phyloP scores from a whole-genome alignment of 2,329 filamentous ascomycete species.

The Proliferodiscus dingleyae region DNA sequence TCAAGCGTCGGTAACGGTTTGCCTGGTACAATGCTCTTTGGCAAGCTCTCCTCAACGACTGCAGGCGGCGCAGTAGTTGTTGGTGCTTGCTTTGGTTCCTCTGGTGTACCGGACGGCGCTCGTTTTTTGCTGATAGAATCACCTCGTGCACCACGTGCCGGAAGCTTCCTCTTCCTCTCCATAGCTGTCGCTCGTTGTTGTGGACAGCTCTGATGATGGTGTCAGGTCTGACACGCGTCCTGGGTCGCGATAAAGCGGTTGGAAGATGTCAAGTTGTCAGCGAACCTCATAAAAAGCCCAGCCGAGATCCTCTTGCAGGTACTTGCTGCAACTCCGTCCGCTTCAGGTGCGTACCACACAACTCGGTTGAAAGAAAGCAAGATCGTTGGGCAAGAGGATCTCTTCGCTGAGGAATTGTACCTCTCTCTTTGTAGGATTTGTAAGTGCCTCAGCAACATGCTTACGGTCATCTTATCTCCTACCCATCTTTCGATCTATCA shows the following conservation, averaged over 20 bases:
- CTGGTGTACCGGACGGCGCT: conserved; percentile 48
- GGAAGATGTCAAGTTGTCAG: conserved; percentile 11
- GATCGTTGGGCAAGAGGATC: not conserved
- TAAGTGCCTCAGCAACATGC: not conserved
- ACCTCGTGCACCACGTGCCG: conserved; percentile 55
- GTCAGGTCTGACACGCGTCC: conserved; percentile 23
- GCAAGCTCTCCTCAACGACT: conserved; percentile 42
- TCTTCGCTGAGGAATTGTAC: not conserved
- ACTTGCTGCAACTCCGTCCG: no score
- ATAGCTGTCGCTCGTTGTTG: conserved; percentile 35
- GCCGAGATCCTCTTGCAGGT: no score
- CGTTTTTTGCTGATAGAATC: conserved; percentile 58
- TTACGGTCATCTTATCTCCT: not conserved
- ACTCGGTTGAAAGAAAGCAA: not conserved
- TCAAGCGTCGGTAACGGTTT: conserved; percentile 68
- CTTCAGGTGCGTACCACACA: not conserved
- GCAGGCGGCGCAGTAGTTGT: conserved; percentile 34
- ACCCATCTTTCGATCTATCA: not conserved
- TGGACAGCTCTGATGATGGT: conserved; percentile 11
- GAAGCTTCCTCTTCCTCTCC: conserved; percentile 63
- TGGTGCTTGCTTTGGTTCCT: conserved; percentile 45
- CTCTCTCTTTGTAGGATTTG: not conserved
- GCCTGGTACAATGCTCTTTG: conserved; percentile 57
- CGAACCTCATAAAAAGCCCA: conserved; percentile 3
- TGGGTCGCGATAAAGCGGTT: conserved; percentile 12